Conservation (phyloP, 2,329 filamentous ascomycete species). For the Colletotrichum sp. region DNA sequence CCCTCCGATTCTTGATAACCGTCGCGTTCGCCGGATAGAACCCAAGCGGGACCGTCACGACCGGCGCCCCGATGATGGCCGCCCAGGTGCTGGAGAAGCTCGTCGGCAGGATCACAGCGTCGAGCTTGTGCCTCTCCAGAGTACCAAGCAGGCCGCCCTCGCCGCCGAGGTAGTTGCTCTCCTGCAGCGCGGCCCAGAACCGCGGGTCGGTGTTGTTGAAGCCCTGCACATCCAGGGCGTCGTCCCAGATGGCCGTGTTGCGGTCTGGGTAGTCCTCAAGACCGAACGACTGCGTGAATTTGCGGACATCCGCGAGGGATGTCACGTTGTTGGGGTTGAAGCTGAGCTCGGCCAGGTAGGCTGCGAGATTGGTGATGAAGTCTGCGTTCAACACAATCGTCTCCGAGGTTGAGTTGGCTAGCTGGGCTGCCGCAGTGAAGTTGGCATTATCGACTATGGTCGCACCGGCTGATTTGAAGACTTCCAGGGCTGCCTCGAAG, state of each 20-base stretch:
- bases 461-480: slow-evolving; percentile 60
- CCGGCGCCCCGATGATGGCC: slow-evolving; percentile 41
- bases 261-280: slow-evolving; percentile 65
- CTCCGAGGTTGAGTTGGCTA: slow-evolving; percentile 28
- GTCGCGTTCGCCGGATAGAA: slow-evolving; percentile 31
- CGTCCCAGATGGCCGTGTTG: slow-evolving; percentile 64
- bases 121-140: slow-evolving; percentile 56
- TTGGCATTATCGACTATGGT: slow-evolving; percentile 64
- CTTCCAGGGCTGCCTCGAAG: slow-evolving; percentile 56
- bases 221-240: slow-evolving; percentile 47
- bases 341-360: slow-evolving; percentile 61
- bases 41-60: slow-evolving; percentile 67
- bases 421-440: slow-evolving; percentile 18
- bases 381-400: slow-evolving; percentile 60
- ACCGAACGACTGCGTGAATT: slow-evolving; percentile 58
- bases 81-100: slow-evolving; percentile 23
- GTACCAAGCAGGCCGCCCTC: slow-evolving; percentile 66
- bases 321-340: slow-evolving; percentile 61
- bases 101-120: slow-evolving; percentile 66
- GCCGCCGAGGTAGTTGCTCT: slow-evolving; percentile 58
- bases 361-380: slow-evolving; percentile 59
- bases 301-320: slow-evolving; percentile 53
- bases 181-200: slow-evolving; percentile 63
- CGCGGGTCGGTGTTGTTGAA: slow-evolving; percentile 60
- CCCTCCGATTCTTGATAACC: slow-evolving; percentile 13